Percentiles rank a stretch among this genome's conserved stretches.
Evolutionary conservation across 2,329 filamentous ascomycete genomes (phyloP).

Genomic region (Fonsecaea multimorphosa): DNA sequence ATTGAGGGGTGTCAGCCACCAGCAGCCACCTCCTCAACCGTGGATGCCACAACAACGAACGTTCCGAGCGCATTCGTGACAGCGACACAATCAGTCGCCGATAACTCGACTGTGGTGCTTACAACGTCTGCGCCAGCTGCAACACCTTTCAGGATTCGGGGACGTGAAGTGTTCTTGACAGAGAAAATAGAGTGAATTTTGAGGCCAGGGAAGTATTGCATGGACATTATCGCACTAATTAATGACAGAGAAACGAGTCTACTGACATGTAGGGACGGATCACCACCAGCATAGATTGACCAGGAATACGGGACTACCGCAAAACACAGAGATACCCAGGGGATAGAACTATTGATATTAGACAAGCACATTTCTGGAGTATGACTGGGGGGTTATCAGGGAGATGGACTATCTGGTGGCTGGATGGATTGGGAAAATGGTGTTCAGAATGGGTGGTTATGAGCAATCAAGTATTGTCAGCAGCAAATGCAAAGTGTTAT

Average conservation of each 20-base stretch:
- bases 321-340: conserved; percentile 7
- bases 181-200: conserved; percentile 3
- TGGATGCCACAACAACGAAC: not conserved
- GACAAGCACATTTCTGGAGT: not conserved
- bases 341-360: not conserved
- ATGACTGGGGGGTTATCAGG: not conserved
- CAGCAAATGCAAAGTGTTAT: not conserved
- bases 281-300: not conserved
- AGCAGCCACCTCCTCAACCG: conserved; percentile 5
- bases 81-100: conserved; percentile 4
- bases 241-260: conserved; percentile 5
- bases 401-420: not conserved
- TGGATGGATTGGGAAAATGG: not conserved
- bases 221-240: conserved; percentile 11
- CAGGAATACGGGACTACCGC: conserved; percentile 1
- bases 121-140: conserved; percentile 19
- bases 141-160: conserved; percentile 31
- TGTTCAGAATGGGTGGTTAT: not conserved
- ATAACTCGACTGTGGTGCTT: not conserved
- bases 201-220: conserved; percentile 18
- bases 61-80: conserved; percentile 25
- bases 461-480: not conserved
- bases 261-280: conserved; percentile 18
- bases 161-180: conserved; percentile 29
- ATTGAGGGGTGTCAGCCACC: conserved; percentile 20